Evolutionary conservation across 2,329 filamentous ascomycete species (phyloP).

Genomic region (Cercospora beticola): DNA sequence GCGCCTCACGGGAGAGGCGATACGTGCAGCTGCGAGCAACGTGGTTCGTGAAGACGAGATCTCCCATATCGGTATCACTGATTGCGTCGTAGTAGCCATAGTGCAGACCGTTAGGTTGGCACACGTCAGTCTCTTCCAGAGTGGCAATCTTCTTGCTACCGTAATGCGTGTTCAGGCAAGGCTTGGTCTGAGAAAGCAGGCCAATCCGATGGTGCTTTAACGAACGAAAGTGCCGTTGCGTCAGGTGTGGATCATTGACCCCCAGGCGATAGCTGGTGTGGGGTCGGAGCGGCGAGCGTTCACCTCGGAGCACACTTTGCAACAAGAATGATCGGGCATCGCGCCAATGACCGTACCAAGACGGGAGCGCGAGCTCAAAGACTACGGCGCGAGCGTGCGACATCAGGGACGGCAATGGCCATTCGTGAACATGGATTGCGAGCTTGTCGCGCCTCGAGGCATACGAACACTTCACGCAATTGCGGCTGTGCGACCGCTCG

Average conservation of each 20-base stretch:
- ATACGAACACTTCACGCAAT: slow-evolving; percentile 49
- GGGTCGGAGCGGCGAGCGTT: neutral
- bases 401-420: slow-evolving; percentile 47
- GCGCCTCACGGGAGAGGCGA: neutral
- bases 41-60: neutral
- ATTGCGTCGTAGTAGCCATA: slow-evolving; percentile 51
- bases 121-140: slow-evolving; percentile 43
- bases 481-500: neutral
- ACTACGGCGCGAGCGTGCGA: slow-evolving; percentile 46
- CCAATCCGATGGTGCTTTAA: slow-evolving; percentile 31
- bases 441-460: slow-evolving; percentile 41
- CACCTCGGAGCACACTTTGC: slow-evolving; percentile 20
- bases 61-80: neutral
- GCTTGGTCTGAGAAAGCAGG: slow-evolving; percentile 50
- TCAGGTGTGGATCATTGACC: slow-evolving; percentile 25
- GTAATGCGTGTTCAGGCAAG: slow-evolving; percentile 53
- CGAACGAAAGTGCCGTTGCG: slow-evolving; percentile 2
- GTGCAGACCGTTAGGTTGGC: slow-evolving; percentile 48
- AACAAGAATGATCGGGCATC: slow-evolving; percentile 37
- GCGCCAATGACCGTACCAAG: slow-evolving; percentile 51
- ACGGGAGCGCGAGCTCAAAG: slow-evolving; percentile 54
- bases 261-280: slow-evolving; percentile 17
- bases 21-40: too few species aligned
- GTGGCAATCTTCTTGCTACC: slow-evolving; percentile 41
- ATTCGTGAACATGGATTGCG: slow-evolving; percentile 51